phyloP scores from a whole-genome alignment of 1,284 basidiomycete species.

The Lentinus polychrous region DNA sequence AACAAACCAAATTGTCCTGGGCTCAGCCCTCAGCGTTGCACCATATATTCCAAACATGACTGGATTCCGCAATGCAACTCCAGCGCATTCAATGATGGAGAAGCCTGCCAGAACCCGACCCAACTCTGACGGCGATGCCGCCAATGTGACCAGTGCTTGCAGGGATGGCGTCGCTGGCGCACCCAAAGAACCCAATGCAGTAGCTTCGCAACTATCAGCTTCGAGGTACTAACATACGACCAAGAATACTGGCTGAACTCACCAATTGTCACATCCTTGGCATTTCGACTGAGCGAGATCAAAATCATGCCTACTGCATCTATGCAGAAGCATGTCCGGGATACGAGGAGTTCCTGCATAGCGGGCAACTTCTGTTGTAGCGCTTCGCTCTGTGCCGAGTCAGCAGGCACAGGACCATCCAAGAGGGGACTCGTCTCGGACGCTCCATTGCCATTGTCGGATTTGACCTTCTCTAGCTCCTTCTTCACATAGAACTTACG shows the following conservation, averaged over 20 bases:
- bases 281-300: conserved; percentile 5
- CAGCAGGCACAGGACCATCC: too few relatives aligned
- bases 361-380: background rate
- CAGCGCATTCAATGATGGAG: conserved; percentile 5
- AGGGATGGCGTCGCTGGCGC: conserved; percentile 10
- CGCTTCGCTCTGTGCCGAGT: background rate
- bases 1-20: conserved; percentile 7
- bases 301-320: conserved; percentile 7
- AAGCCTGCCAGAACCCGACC: conserved; percentile 11
- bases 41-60: conserved; percentile 6
- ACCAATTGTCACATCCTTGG: background rate
- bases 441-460: background rate
- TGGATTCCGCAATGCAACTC: conserved; percentile 9
- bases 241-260: background rate
- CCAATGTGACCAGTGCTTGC: conserved; percentile 9
- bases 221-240: background rate
- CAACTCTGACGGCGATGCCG: conserved; percentile 15
- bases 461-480: background rate
- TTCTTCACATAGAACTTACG: background rate
- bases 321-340: conserved; percentile 6
- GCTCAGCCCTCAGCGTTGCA: conserved; percentile 5
- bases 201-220: background rate
- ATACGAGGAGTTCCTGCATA: conserved; percentile 8
- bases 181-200: conserved; percentile 5
- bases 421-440: conserved; percentile 1